Base-by-base conservation (phyloP, 805 yeast genomes). In the Clavispora fructus region DNA sequence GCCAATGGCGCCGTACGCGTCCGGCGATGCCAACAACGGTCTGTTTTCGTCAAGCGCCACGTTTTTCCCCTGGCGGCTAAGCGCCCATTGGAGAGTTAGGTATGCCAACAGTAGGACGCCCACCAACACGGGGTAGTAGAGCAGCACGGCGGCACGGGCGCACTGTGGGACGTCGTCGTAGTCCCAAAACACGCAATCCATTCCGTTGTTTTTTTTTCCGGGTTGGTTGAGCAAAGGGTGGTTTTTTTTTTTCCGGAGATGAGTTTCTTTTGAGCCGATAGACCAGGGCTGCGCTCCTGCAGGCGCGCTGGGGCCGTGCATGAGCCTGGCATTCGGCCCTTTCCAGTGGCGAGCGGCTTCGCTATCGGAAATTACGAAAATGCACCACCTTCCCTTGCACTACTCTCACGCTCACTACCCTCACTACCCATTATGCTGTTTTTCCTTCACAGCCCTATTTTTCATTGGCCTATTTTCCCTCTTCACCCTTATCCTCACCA, bases 81-180 rank as follows among this genome's bases (percentile, higher is more conserved):
- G 2, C 17, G 35, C 35, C 35, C 13, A 31, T 27, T 58, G 54
- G 42, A 48, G 47, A 26, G 56, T 42, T 14, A 71, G 53, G 17
- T 65, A 51, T 14, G 61, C 45, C 4, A 64, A 46, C 5, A 74
- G 61, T 42, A 63, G 44, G 1, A 66, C 56, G 5, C 67, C 62
- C 4, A 65, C 44, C 4, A 67, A 45, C 9, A 69, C 44, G 0
- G 75, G 68, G 2, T 63, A 51, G 40, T 61, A 56, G 29, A 61
- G 61, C 46, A 73, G 73, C 33, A 79, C 49, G 56, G 49, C 63
- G 60, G 56, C 58, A 40, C 82, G 68, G 6, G 77, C 77, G 56
- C 85, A 80, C 13, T 58, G 57, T 1, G 84, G 76, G 35, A 83
- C 58, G 59, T 83, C 89, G 56, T 83, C 89, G 48, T 74, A 79